Evolutionary conservation across 257 asterid species (phyloP).

Genomic region (Forsythia viridissima): DNA sequence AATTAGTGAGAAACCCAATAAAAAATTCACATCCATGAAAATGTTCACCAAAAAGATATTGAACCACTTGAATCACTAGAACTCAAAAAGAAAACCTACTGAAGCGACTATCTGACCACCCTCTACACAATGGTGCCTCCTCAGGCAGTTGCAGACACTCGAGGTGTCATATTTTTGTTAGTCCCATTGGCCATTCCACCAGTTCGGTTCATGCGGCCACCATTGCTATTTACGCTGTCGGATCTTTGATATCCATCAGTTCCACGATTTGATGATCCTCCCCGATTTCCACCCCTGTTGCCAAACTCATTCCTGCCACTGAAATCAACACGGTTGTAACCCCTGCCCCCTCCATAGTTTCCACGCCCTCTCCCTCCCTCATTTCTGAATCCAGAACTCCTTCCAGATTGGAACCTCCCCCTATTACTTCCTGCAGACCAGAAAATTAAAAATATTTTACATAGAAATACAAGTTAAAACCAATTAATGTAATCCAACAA

Average conservation of each 20-base stretch:
- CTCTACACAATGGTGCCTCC: conserved; percentile 17
- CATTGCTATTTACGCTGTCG: conserved; percentile 38
- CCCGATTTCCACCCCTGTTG: conserved; percentile 63
- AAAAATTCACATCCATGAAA: conserved; percentile 5
- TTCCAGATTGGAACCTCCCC: conserved; percentile 67
- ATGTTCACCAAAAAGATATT: conserved; percentile 8
- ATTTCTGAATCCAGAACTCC: conserved; percentile 74
- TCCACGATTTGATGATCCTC: conserved; percentile 47
- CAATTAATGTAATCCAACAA: too few species aligned
- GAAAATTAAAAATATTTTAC: not conserved
- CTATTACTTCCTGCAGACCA: conserved; percentile 46
- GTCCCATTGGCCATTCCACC: conserved; percentile 58
- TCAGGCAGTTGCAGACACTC: conserved; percentile 70
- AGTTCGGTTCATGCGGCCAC: conserved; percentile 49
- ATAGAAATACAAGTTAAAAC: not conserved
- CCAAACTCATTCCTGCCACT: conserved; percentile 57
- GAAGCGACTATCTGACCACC: conserved; percentile 20
- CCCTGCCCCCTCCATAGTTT: conserved; percentile 57
- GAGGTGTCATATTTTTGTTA: conserved; percentile 47
- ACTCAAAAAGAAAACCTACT: conserved; percentile 28
- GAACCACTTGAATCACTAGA: conserved; percentile 3
- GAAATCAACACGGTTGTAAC: conserved; percentile 62
- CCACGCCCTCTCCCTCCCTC: conserved; percentile 73
- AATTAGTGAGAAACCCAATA: conserved; percentile 23
- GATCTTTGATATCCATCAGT: conserved; percentile 60